Evolutionary conservation across 352 stramenopile genomes (phyloP).

Genomic region (Pythium scleroteichum): DNA sequence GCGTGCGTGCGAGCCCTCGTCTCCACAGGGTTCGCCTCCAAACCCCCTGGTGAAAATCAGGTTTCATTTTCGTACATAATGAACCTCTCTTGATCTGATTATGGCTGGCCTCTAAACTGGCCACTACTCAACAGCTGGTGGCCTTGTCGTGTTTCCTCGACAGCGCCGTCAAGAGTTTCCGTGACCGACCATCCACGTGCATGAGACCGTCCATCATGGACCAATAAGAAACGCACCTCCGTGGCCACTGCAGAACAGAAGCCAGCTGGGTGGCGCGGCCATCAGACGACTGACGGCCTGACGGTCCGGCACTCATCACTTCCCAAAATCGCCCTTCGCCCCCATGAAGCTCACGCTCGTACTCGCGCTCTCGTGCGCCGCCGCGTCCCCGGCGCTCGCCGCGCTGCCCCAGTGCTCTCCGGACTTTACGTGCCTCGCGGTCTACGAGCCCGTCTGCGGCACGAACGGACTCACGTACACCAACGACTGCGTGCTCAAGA

Average conservation of each 20-base stretch:
- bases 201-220: neutral
- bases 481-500: conserved; percentile 54
- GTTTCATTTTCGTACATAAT: neutral
- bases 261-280: neutral
- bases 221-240: conserved; percentile 1
- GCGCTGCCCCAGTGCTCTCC: conserved; percentile 8
- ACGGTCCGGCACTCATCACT: neutral
- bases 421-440: conserved; percentile 16
- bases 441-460: conserved; percentile 43
- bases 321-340: neutral
- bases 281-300: neutral
- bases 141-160: neutral
- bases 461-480: conserved; percentile 56
- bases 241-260: neutral
- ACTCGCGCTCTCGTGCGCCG: conserved; percentile 11
- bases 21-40: neutral
- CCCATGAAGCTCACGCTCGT: conserved; percentile 12
- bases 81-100: neutral
- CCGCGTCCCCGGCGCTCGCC: neutral
- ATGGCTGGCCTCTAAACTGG: neutral
- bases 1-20: neutral
- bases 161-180: neutral
- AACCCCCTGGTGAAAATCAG: neutral
- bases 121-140: neutral
- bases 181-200: neutral